Base-by-base conservation (phyloP, 352 stramenopile species). In the Phytophthora melonis region DNA sequence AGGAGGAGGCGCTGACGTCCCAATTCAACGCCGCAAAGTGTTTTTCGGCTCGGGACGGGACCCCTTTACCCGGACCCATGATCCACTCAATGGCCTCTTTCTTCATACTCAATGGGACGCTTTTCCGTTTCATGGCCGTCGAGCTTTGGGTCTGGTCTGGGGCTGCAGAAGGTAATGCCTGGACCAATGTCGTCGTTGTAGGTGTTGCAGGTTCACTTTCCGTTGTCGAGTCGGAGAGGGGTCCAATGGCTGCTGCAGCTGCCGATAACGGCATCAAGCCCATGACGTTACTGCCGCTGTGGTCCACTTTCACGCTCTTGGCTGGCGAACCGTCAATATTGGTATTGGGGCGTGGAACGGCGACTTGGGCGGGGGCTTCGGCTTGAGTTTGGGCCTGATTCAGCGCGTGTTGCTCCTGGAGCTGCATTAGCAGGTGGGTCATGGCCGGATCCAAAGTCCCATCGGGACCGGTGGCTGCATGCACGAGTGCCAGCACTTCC, bases 81-180 rank as follows among this genome's bases (percentile, higher is more conserved):
- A 94, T 93, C 88, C 88, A 94, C 64, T 90, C 75, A 61, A 93
- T 93, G 18, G 86, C 88, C 66, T 94, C 83, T 78, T 94, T 91
- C 66, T 94, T 94, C 84, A 92, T 92, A 53, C 84, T 92, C 55
- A 94, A 71, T 32, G 86, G 80, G 63, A 93, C 91, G 65, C 86
- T 94, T 80, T 93, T 92, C 66, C 88, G 80, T 41, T 86, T 89
- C 36, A 90, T 80, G 43, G 63, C 57, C 11, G 53, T 66, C 32
- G 68, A 64, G 10, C 54, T 68, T 49, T 5, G 25, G 25, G 55
- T 49, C 6, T 53, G 18, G 18, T 10, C 43, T 21, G 13, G 13
- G 50, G 54, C 50, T 55, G 27, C 13, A 19, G 10, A 8, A 30
- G 25, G 39, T 5, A 5, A 0, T 60, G 25, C n/a, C 7, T 21